Evolutionary conservation across 1,284 basidiomycete species (phyloP).

Genomic region (Ceratorhiza oryzae-sativae): DNA sequence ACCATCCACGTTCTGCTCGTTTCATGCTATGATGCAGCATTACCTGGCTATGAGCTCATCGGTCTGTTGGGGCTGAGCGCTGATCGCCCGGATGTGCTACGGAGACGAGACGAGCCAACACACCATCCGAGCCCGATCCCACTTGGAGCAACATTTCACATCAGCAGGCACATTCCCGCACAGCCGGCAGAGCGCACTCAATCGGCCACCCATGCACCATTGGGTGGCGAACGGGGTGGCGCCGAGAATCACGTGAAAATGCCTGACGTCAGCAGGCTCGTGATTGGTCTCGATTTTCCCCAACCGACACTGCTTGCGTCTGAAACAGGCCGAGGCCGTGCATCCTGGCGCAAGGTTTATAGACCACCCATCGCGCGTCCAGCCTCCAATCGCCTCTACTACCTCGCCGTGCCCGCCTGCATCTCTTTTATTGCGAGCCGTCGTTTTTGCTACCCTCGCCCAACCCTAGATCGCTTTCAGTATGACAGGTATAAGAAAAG

Average conservation of each 20-base stretch:
- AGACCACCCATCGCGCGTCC: not conserved
- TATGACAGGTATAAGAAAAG: slow-evolving; percentile 6
- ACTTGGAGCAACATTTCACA: not conserved
- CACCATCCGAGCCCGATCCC: not conserved
- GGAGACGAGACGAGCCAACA: not conserved
- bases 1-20: not conserved
- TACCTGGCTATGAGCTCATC: not conserved
- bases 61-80: not conserved
- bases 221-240: not conserved
- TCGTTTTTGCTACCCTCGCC: no score
- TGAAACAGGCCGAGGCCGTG: not conserved
- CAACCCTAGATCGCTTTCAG: not conserved
- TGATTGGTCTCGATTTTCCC: slow-evolving; percentile 19
- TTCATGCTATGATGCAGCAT: not conserved
- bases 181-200: not conserved
- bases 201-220: not conserved
- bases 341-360: not conserved
- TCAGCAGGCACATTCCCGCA: not conserved
- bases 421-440: no score
- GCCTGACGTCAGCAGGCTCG: not conserved
- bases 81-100: not conserved
- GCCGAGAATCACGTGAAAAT: not conserved
- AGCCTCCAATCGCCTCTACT: not conserved
- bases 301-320: slow-evolving; percentile 10
- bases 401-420: not conserved